These are phyloP conservation scores for Picea mariana DNA, from an alignment of 83 land plant species.

Conservation along the genomic window DNA sequence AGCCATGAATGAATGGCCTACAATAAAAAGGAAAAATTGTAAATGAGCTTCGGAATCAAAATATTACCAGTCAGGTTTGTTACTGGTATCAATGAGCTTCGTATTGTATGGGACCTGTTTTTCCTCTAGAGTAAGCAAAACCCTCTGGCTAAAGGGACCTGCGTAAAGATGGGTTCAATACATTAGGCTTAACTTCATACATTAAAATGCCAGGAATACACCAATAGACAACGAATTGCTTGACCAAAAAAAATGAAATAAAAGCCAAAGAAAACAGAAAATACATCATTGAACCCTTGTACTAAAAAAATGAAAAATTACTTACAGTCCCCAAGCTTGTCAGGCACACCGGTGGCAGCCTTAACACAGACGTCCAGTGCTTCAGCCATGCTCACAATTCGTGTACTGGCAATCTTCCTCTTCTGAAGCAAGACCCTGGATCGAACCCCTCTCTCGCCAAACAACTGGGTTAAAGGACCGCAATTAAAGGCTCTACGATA, in stretches of 20 bases:
- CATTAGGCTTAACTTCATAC: no score
- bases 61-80: constrained; percentile 69
- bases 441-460: no score
- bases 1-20: no score
- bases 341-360: constrained; percentile 57
- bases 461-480: no score
- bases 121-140: constrained; percentile 81
- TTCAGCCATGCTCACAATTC: constrained; percentile 1
- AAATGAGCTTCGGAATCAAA: neutral
- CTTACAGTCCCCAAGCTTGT: constrained; percentile 62
- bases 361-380: constrained; percentile 50
- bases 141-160: constrained; percentile 90
- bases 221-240: neutral
- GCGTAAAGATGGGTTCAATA: neutral
- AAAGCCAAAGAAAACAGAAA: constrained; percentile 1
- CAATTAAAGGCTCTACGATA: no score
- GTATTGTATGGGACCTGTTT: constrained; percentile 55
- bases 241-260: neutral
- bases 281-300: neutral
- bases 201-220: neutral
- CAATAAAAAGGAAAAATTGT: neutral
- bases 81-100: constrained; percentile 45
- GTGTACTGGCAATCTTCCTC: no score
- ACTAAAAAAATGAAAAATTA: neutral
- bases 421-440: no score